These are phyloP conservation scores for Thymus quinquecostatus DNA, from an alignment of 257 asterid species.

Conservation along the genomic window DNA sequence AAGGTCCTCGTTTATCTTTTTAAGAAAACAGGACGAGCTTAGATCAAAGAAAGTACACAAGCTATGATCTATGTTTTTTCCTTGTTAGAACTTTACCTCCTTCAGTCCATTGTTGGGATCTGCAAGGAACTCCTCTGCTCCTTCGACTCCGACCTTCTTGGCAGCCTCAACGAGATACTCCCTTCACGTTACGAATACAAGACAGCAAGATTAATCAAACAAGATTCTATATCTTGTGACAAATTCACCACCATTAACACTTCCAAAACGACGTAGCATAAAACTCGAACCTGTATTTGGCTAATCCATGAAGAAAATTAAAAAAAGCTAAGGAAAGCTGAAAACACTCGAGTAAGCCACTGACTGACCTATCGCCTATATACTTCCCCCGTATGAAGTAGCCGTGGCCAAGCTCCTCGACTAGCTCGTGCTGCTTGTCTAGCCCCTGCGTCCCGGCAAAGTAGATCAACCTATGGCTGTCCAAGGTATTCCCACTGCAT, in stretches of 20 bases:
- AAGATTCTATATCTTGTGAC: too few species aligned
- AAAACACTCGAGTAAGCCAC: too few species aligned
- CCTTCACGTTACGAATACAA: conserved; percentile 40
- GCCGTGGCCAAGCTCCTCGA: conserved; percentile 72
- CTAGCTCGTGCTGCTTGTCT: conserved; percentile 78
- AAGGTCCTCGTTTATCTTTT: conserved; percentile 66
- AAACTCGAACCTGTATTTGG: too few species aligned
- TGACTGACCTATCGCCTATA: conserved; percentile 53
- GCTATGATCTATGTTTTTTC: not conserved
- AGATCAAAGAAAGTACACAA: not conserved
- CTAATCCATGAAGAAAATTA: too few species aligned
- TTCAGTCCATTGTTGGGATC: conserved; percentile 81
- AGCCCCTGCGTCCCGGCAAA: conserved; percentile 38
- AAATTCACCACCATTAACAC: too few species aligned
- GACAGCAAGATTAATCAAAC: too few species aligned
- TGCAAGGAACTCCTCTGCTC: conserved; percentile 67
- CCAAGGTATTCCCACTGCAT: conserved; percentile 39
- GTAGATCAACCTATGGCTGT: conserved; percentile 38
- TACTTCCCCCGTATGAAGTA: conserved; percentile 81
- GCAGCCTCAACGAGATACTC: conserved; percentile 75
- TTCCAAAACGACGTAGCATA: too few species aligned
- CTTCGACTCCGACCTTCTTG: conserved; percentile 41
- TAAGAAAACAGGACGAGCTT: not conserved
- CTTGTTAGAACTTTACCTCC: conserved; percentile 54
- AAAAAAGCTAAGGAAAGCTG: too few species aligned